Evolutionary conservation across 352 stramenopile genomes (phyloP).

Genomic region (Globisporangium iwayamae): DNA sequence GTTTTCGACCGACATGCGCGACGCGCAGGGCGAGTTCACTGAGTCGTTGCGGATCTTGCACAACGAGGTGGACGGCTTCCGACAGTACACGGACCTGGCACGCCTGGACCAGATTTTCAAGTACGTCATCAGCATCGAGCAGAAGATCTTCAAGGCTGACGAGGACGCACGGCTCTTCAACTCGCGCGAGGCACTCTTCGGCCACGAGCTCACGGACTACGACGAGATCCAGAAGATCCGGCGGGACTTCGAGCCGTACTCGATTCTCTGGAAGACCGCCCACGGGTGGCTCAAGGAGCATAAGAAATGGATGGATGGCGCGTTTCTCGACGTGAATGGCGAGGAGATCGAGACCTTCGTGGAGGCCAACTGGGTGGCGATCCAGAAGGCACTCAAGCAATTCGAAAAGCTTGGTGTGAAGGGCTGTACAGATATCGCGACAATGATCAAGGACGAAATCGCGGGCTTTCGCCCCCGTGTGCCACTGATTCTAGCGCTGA

Average conservation of each 20-base stretch:
- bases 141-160: conserved; percentile 85
- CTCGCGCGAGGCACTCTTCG: conserved; percentile 87
- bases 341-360: conserved; percentile 92
- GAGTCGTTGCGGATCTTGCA: conserved; percentile 81
- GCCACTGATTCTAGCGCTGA: conserved; percentile 85
- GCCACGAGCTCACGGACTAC: conserved; percentile 89
- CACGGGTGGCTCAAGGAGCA: conserved; percentile 91
- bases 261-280: conserved; percentile 91
- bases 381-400: conserved; percentile 91
- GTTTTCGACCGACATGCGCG: conserved; percentile 89
- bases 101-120: conserved; percentile 87
- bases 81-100: conserved; percentile 84
- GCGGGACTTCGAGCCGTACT: conserved; percentile 93
- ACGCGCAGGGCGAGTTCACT: conserved; percentile 91
- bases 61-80: conserved; percentile 84
- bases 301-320: conserved; percentile 90
- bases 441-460: conserved; percentile 89
- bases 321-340: conserved; percentile 89
- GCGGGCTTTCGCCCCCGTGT: conserved; percentile 88
- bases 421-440: conserved; percentile 83
- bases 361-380: conserved; percentile 69
- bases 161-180: conserved; percentile 91
- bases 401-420: conserved; percentile 91
- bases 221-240: conserved; percentile 86
- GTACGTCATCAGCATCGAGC: conserved; percentile 82